Conservation (phyloP, 805 yeast genomes). For the Starmerella kuoi region DNA sequence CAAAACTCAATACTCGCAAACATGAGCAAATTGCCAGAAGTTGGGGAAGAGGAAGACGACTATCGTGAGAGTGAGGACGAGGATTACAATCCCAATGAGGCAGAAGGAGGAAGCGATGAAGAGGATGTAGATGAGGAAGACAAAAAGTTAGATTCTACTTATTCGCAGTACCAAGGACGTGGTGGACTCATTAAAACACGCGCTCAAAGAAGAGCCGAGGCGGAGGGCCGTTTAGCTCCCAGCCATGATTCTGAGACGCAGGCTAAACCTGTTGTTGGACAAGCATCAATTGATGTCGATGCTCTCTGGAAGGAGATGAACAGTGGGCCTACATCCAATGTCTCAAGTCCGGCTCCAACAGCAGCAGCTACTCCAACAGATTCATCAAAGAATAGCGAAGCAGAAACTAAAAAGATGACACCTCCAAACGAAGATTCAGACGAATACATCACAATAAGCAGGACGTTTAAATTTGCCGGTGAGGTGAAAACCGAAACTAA, state of each 20-base stretch:
- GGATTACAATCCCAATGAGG: conserved; percentile 38
- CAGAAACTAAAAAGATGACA: neutral
- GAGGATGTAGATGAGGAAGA: conserved; percentile 32
- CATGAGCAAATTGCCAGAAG: too few species aligned
- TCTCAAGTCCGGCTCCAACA: neutral
- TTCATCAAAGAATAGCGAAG: neutral
- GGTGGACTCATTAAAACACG: conserved; percentile 66
- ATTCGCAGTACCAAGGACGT: conserved; percentile 43
- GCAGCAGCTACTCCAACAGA: neutral
- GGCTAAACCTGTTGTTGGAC: conserved; percentile 17
- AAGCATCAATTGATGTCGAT: conserved; percentile 36
- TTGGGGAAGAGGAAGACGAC: conserved; percentile 30
- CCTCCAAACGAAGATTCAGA: conserved; percentile 23
- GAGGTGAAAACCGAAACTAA: conserved; percentile 65
- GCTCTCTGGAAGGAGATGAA: conserved; percentile 48
- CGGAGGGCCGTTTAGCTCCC: conserved; percentile 16
- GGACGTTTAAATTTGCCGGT: conserved; percentile 84
- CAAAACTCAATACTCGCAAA: too few species aligned
- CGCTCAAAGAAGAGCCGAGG: conserved; percentile 37
- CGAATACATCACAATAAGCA: conserved; percentile 55
- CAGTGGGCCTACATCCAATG: neutral
- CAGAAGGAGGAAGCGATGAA: conserved; percentile 23
- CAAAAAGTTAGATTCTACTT: conserved; percentile 29
- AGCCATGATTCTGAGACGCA: neutral
- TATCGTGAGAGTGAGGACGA: conserved; percentile 48